Base-by-base conservation (phyloP, 164 flowering plant genomes). In the Protea cynaroides region DNA sequence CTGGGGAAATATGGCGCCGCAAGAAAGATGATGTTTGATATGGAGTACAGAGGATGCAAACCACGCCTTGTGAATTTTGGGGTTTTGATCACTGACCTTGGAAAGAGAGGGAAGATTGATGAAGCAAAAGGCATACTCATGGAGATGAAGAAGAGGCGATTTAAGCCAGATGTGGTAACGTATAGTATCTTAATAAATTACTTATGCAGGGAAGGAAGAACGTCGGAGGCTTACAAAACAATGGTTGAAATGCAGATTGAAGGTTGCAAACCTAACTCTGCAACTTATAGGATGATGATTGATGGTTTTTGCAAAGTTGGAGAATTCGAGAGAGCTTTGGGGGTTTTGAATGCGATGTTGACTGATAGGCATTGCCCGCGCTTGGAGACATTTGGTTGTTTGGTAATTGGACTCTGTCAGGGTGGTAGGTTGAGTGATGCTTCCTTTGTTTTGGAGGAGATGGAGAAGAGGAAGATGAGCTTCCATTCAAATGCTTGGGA, bases 21-120 rank as follows among this genome's bases (percentile, higher is more conserved):
- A 0, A 80, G 84, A 73, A 94, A 93, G 73, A 10, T 90, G 79
- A 90, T 90, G 97, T 93, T 90, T 73, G 98, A 90, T 77, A 93
- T 93, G 98, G 97, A 87, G 52, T 93, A 90, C 57, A 69, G 77
- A 25, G 91, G 92, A 9, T 94, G 98, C 55, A 87, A 89, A 69
- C 78, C 86, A 0, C 18, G 64, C 38, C 68, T 68, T 25, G 76
- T 83, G 57, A 89, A 89, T 79, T 91, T 75, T 53, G 90, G 88
- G 21, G 88, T 89, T 69, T 79, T 93, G 86, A 83, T 93, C 84
- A 88, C 43, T 72, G 86, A 90, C 74, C 84, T 86, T 58, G 87
- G 79, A 11, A 85, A 72, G 72, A 79, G 81, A 59, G 96, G 98
- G 70, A 73, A 76, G 67, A 70, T 90, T 63, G 90, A 87, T 44